Base-by-base conservation (phyloP, 768 basidiomycete species). In the Auricularia sp. region DNA sequence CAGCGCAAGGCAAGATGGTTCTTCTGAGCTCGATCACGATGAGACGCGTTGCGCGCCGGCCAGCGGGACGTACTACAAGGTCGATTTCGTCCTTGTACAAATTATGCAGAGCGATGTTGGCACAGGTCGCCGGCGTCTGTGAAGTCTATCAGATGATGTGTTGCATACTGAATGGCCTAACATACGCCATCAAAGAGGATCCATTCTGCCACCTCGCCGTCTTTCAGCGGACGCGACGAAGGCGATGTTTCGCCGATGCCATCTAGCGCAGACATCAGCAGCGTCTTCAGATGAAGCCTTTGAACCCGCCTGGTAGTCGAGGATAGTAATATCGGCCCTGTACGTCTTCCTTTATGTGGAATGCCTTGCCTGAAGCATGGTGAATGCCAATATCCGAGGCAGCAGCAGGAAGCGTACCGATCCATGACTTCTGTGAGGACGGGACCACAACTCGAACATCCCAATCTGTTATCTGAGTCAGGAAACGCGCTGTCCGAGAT, bases 21-120 rank as follows among this genome's bases (percentile, higher is more conserved):
- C 39, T 54, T 47, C 36, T 21, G 63, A 51, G 47, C 34, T 34
- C 56, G 37, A 54, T 44, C 14, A 44, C 42, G 56, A 21, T 11
- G 33, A n/a, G 47, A 59, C 56, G 56, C 56, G 29, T 33, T 29
- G 29, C n/a, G 51, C 51, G 56, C 24, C n/a, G 73, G 72, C 13
- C 69, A 68, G 66, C 71, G 66, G 36, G 21, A 77, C 83, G 39
- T 69, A 91, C 90, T 65, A 98, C 85, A n/a, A 98, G 83, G 74
- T 98, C 94, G 37, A 98, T 90, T 71, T 90, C 76, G 42, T 82
- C 88, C 2, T 86, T 87, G 73, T 87, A 95, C 8, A 98, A 70
- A 70, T 98, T 98, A 74, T 96, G 90, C 51, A 98, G 77, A 2
- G 85, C 93, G 66, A 98, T 86, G 70, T 96, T 97, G 2, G 91